Evolutionary conservation across 2,329 filamentous ascomycete genomes (phyloP), one percentile per base, ranked within the genome.

Genomic region (Aspergillus novoparasiticus): DNA sequence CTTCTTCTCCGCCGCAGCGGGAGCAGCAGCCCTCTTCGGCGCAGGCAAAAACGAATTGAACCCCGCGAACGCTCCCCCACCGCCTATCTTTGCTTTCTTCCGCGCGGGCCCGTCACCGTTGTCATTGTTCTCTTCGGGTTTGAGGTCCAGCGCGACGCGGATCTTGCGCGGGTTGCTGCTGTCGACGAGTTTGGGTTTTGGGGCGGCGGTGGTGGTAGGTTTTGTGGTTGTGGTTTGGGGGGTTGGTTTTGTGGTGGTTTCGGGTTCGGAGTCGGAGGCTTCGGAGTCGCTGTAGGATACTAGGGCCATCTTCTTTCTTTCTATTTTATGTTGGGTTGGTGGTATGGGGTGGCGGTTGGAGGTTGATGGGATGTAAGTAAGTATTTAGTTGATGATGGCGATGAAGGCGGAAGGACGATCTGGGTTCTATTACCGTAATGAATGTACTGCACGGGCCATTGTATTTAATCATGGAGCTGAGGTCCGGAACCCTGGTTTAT

Each of bases 11-110:
- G 72, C 61, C 41, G 69, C 60, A 43, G 67, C 61, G 62, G 70
- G 67, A 63, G 39, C 60, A 45, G 66, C 61, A 62, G 71, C 67
- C 63, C 84, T 82, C 74, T 97, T 98, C 4, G 94, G 94, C 30
- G 94, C 84, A 3, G 94, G 94, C 23, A 98, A 84, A 69, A 97
- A 88, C 2, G 93, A 89, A 75, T 94, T 95, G 81, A 97, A 95
- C 2, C 89, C 91, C 58, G 90, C 86, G 71, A 96, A 94, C 5
- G 86, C 84, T 32, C 89, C 87, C n/a, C 83, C 84, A 30, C 88
- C 87, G 4, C 85, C 85, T 26, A 86, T 86, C 57, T 88, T 88
- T 21, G 86, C 84, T 64, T 90, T 89, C 75, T 97, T 97, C 1
- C 89, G 83, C 0, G 91, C 90, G 0, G 89, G 89, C 30, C 77